Conservation (phyloP, 495 filamentous ascomycete species). For the Darksidea phi region DNA sequence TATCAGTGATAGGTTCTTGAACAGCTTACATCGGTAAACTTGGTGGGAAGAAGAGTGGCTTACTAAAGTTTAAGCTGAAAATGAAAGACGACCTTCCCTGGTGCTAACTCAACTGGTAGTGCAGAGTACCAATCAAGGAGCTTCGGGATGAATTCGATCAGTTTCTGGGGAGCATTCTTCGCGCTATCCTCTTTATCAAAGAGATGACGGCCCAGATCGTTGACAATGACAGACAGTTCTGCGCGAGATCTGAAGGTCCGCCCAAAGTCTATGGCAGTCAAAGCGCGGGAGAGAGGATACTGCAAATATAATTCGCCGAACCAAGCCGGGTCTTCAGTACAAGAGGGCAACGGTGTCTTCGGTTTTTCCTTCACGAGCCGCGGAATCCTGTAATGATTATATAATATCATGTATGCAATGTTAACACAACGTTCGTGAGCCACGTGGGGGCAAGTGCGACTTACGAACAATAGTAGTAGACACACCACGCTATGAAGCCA, state of each 20-base stretch:
- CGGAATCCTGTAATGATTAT: neutral
- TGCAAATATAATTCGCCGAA: neutral
- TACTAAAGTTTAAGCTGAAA: neutral
- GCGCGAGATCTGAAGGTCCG: neutral
- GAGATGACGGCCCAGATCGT: neutral
- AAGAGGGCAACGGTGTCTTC: neutral
- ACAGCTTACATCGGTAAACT: neutral
- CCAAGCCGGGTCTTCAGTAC: neutral
- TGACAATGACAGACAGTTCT: neutral
- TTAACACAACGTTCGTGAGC: neutral
- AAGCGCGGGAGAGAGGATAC: neutral
- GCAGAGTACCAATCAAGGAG: neutral
- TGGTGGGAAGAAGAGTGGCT: neutral
- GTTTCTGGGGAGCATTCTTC: neutral
- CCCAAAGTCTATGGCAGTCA: neutral
- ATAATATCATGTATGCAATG: neutral
- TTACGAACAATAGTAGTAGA: neutral
- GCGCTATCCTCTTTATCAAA: neutral
- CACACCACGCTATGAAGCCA: constrained; percentile 2
- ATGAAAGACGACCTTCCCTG: neutral
- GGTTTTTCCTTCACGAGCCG: neutral
- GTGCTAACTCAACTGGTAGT: neutral
- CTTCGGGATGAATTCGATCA: neutral
- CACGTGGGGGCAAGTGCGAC: neutral
- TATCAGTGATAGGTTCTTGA: neutral